Conservation (phyloP, 2,329 filamentous ascomycete genomes). For the Epichloe brachyelytri region DNA sequence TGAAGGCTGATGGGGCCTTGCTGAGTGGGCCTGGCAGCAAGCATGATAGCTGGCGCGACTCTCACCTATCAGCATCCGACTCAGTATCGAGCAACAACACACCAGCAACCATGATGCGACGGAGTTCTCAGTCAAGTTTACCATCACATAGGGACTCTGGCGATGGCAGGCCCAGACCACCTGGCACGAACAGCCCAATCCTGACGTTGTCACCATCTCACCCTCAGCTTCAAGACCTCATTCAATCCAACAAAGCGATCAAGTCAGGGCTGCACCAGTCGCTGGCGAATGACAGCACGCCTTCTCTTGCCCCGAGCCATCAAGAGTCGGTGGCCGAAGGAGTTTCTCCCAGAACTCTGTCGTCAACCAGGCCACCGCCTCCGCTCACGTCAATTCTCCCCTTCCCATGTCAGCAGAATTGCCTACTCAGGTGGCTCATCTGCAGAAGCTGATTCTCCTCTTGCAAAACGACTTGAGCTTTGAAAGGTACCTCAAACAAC, state of each 20-base stretch:
- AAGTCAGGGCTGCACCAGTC: constrained; percentile 43
- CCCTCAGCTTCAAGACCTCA: constrained; percentile 46
- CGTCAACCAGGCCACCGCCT: constrained; percentile 11
- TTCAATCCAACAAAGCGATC: constrained; percentile 45
- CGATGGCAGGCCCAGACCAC: constrained; percentile 21
- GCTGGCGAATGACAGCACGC: constrained; percentile 44
- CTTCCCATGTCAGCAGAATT: constrained; percentile 20
- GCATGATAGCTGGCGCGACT: constrained; percentile 38
- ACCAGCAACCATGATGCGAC: constrained; percentile 24
- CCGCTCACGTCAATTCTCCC: constrained; percentile 16
- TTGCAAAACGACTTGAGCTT: constrained; percentile 73
- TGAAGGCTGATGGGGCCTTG: constrained; percentile 25
- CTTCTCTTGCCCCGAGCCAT: constrained; percentile 38
- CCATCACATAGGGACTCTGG: constrained; percentile 37
- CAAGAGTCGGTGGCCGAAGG: constrained; percentile 33
- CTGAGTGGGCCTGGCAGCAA: constrained; percentile 25
- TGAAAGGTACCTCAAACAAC: constrained; percentile 71
- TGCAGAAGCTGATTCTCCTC: constrained; percentile 63
- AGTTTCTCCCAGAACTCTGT: constrained; percentile 12
- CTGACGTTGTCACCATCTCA: constrained; percentile 37
- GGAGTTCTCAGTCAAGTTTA: constrained; percentile 37
- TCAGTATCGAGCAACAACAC: constrained; percentile 27
- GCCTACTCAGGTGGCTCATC: constrained; percentile 33
- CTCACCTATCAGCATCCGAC: constrained; percentile 36
- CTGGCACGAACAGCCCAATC: constrained; percentile 47